Base-by-base conservation (phyloP, 768 basidiomycete species). In the Boletus rex-veris region DNA sequence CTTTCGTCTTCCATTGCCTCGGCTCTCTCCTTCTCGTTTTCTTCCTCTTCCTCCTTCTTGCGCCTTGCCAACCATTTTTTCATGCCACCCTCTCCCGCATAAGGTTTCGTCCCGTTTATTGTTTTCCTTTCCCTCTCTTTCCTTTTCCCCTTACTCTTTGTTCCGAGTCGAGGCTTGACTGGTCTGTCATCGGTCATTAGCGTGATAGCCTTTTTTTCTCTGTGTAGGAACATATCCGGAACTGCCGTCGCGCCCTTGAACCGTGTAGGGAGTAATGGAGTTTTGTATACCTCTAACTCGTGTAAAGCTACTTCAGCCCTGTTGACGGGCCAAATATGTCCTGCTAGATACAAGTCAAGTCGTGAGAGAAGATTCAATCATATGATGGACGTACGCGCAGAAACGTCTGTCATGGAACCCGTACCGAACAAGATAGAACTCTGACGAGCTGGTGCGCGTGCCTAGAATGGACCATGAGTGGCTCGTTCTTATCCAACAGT, bases 241-340 rank as follows among this genome's bases (percentile, higher is more conserved):
- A 79, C 71, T 4, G 71, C 71, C 6, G 73, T 66, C 7, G 77
- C 68, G 24, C 61, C 75, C 64, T 61, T 77, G 57, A 61, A 67
- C 18, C 77, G 77, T n/a, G 85, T 83, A 11, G 89, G 87, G 15
- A 90, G 61, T 42, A 91, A 77, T 7, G 89, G 89, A 1, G 86
- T 91, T 71, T 85, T 86, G 74, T 90, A 91, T 30, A 86, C 77
- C 58, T 90, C 88, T 42, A 89, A 73, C 60, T 87, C 84, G 40
- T 85, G 83, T 6, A 91, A 74, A 15, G 84, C 84, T 53, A 78
- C 77, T 70, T 89, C 85, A 18, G 86, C 83, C 16, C 82, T 75
- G 41, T 76, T 81, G 59, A 73, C 66, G 15, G 74, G 73, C 58
- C 65, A 69, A n/a, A 58, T 48, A 38, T 63, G 52, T 33, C 64